phyloP scores from a whole-genome alignment of 495 filamentous ascomycete genomes.

The Podospora pseudocomata region DNA sequence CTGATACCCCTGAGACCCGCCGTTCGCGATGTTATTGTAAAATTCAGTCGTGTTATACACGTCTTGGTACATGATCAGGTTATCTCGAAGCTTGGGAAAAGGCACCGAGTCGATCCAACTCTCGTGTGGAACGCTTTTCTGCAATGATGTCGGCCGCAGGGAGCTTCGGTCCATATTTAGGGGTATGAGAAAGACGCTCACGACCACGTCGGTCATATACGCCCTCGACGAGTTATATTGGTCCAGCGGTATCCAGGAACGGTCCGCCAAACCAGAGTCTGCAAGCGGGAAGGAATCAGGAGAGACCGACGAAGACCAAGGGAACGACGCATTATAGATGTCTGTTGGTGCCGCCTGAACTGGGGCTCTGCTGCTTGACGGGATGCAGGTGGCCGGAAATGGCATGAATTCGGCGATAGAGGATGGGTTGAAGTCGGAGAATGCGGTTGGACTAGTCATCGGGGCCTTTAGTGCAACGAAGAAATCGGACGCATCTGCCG shows the following conservation, averaged over 20 bases:
- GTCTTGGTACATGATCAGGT: neutral
- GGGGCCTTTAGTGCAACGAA: neutral
- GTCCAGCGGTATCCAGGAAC: neutral
- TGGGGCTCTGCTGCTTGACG: neutral
- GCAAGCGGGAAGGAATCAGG: neutral
- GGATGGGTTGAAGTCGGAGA: neutral
- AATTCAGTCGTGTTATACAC: neutral
- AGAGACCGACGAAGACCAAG: neutral
- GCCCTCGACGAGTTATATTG: neutral
- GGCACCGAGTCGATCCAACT: neutral
- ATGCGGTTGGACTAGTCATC: neutral
- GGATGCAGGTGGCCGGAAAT: neutral
- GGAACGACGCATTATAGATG: neutral
- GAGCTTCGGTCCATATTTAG: neutral
- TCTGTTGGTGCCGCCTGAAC: neutral
- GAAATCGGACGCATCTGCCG: neutral
- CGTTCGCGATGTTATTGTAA: neutral
- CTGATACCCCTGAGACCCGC: neutral
- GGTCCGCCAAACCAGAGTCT: neutral
- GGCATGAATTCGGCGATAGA: neutral
- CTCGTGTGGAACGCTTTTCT: neutral
- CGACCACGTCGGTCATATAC: neutral
- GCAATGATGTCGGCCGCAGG: neutral
- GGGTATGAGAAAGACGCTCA: neutral
- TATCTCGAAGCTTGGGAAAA: neutral